Evolutionary conservation across 805 yeast species (phyloP).

Genomic region (Wickerhamomyces rabaulensis): DNA sequence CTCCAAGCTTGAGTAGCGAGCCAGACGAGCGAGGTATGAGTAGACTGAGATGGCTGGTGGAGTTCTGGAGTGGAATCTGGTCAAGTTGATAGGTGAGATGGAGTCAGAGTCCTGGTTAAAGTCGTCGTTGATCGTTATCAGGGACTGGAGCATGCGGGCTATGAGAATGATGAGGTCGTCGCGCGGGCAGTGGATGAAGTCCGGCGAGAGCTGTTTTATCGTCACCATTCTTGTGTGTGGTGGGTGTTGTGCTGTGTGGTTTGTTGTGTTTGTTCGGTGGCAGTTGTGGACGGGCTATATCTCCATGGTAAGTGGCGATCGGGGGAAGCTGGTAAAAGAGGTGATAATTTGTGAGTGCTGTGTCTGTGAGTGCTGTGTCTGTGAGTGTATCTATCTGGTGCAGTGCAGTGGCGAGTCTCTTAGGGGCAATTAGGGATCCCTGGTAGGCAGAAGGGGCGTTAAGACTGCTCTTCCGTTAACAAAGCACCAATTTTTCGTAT

Average conservation of each 20-base stretch:
- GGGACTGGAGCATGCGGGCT: slow-evolving; percentile 72
- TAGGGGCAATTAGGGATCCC: not conserved
- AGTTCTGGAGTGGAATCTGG: slow-evolving; percentile 89
- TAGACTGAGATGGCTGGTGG: slow-evolving; percentile 84
- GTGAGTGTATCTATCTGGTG: too few species aligned
- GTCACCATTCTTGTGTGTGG: not conserved
- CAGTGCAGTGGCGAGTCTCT: too few species aligned
- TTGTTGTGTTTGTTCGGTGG: not conserved
- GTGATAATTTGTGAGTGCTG: too few species aligned
- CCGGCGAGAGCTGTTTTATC: slow-evolving; percentile 21
- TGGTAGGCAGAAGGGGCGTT: not conserved
- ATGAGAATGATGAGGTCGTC: slow-evolving; percentile 68
- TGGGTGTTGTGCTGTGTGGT: not conserved
- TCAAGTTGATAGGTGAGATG: slow-evolving; percentile 41
- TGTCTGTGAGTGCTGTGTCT: too few species aligned
- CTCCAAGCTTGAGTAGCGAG: slow-evolving; percentile 81
- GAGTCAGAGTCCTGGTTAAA: slow-evolving; percentile 24
- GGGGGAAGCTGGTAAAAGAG: not conserved
- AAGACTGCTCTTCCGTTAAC: too few species aligned
- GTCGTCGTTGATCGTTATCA: slow-evolving; percentile 71
- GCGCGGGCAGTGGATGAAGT: slow-evolving; percentile 60
- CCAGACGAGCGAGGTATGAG: slow-evolving; percentile 69
- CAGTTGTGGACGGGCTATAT: not conserved
- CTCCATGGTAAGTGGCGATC: not conserved
- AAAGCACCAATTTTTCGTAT: too few species aligned